A percentile compares a stretch with the other conserved stretches of the same genome.
These are phyloP conservation scores for Candida sojae DNA, from an alignment of 1,139 yeast species.

Conservation along the genomic window DNA sequence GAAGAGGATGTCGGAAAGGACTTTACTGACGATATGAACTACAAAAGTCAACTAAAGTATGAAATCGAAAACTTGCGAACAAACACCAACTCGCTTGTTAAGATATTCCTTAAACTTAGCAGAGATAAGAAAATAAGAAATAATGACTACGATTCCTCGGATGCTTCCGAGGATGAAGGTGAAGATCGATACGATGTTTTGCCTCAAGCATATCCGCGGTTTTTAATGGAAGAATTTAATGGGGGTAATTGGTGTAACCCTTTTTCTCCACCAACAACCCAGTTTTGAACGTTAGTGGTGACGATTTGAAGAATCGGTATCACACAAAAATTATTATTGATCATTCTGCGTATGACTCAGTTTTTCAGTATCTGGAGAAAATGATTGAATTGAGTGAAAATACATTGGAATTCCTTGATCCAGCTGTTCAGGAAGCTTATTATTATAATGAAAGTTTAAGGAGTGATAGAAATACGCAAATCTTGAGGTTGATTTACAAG, in stretches of 20 bases:
- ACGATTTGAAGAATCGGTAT: conserved; percentile 43
- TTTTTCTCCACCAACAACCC: conserved; percentile 49
- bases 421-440: conserved; percentile 33
- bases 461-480: conserved; percentile 54
- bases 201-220: conserved; percentile 72
- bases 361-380: conserved; percentile 38
- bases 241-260: conserved; percentile 76
- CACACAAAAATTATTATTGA: conserved; percentile 54
- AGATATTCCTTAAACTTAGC: conserved; percentile 32
- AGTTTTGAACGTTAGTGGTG: conserved; percentile 46
- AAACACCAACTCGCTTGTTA: conserved; percentile 30
- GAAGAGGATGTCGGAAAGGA: neutral
- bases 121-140: conserved; percentile 32
- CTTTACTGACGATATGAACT: conserved; percentile 18
- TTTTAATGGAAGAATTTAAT: conserved; percentile 60
- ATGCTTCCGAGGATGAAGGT: conserved; percentile 36
- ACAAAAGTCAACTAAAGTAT: conserved; percentile 37
- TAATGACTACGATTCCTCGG: conserved; percentile 44
- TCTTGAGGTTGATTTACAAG: conserved; percentile 55
- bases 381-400: conserved; percentile 41
- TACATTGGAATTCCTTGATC: conserved; percentile 40
- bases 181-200: conserved; percentile 41
- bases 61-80: conserved; percentile 37
- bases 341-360: conserved; percentile 43
- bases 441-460: conserved; percentile 37